Evolutionary conservation across 768 basidiomycete genomes (phyloP), one percentile per base, ranked within the genome.

Genomic region (Boletus reticulatus): DNA sequence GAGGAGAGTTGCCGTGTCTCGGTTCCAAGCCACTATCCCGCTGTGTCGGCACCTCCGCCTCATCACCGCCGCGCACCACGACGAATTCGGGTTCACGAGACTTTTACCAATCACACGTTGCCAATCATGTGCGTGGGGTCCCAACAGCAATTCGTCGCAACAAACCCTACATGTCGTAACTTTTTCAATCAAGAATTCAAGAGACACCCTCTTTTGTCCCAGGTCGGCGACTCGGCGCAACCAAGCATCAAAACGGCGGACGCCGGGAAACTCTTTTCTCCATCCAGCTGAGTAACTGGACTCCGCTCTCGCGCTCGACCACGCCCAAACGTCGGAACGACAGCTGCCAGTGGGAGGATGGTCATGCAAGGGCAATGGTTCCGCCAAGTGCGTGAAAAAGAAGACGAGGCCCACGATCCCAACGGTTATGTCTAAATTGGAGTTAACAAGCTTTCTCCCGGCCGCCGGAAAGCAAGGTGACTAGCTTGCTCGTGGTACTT

Each of bases 1-100:
- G 64, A 64, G 62, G 68, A 62, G 57, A 59, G 54, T 58, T 48
- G 43, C 59, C 53, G 12, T 27, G 36, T 32, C 19, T 43, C 55
- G 10, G 56, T 36, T 19, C 42, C 49, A 36, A 54, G 50, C 34
- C 42, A 27, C 20, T 69, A 61, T 54, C 52, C 67, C 12, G 34
- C 56, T 31, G 59, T 53, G 43, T 44, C 72, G 55, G 59, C 69
- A 50, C 69, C 69, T 49, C 69, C 69, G 31, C 70, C 69, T 2
- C 64, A 67, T 55, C 57, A 67, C 56, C 64, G n/a, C n/a, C n/a
- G n/a, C n/a, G n/a, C n/a, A n/a, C n/a, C 56, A 50, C 66, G 42
- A 38, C 20, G 19, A 37, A 12, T 24, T 8, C 49, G 19, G 24
- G 17, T 44, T 6, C 12, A 37, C 34, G 24, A 53, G 38, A 53